Evolutionary conservation across 139 green algal species (phyloP).

Genomic region (Nannochloris sp.): DNA sequence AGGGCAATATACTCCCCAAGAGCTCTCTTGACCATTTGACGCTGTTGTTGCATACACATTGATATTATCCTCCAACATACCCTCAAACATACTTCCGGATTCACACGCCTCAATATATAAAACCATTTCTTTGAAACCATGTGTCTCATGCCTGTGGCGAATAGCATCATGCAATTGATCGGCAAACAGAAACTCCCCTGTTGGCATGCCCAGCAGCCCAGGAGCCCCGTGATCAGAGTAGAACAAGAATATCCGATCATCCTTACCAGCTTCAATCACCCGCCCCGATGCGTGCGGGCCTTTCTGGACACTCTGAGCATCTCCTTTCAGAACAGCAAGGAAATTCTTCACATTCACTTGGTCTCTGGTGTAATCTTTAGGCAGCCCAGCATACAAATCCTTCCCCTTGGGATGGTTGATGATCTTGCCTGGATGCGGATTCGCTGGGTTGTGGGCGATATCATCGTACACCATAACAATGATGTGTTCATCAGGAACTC

Average conservation of each 20-base stretch:
- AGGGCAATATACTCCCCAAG: conserved; percentile 85
- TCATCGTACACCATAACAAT: conserved; percentile 87
- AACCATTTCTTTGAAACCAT: conserved; percentile 76
- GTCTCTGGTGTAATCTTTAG: conserved; percentile 73
- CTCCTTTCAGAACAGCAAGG: conserved; percentile 71
- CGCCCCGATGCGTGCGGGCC: not conserved
- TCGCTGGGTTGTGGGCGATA: conserved; percentile 61
- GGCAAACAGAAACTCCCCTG: conserved; percentile 73
- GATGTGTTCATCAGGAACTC: conserved; percentile 55
- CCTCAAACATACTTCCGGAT: conserved; percentile 86
- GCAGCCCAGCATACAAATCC: conserved; percentile 77
- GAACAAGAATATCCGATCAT: conserved; percentile 78
- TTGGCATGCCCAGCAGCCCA: conserved; percentile 86
- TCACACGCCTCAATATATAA: conserved; percentile 92
- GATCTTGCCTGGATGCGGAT: conserved; percentile 73
- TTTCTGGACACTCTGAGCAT: conserved; percentile 12
- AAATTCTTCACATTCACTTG: conserved; percentile 78
- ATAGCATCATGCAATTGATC: conserved; percentile 72
- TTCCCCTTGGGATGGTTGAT: conserved; percentile 81
- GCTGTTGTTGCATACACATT: conserved; percentile 74
- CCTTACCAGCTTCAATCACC: not conserved
- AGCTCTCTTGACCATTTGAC: conserved; percentile 75
- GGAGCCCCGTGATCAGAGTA: conserved; percentile 56
- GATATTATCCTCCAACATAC: conserved; percentile 45
- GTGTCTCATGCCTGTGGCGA: conserved; percentile 14